A percentile compares a stretch with the other conserved stretches of the same genome.
Conservation (phyloP, 768 basidiomycete species). For the Scleroderma citrinum region DNA sequence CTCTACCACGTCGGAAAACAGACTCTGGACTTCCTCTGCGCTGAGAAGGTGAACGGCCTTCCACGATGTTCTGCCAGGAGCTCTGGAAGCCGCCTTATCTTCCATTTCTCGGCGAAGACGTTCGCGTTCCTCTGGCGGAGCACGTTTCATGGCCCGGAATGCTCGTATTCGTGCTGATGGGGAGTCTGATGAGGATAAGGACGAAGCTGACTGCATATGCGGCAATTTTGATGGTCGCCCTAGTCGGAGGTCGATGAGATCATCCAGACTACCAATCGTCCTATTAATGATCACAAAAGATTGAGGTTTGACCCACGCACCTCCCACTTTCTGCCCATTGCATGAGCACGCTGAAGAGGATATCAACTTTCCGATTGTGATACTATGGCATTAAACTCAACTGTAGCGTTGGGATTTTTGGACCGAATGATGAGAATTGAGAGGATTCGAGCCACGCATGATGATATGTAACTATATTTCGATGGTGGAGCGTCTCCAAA, state of each 20-base stretch:
- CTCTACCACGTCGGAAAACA: slow-evolving; percentile 82
- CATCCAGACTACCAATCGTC: slow-evolving; percentile 54
- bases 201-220: slow-evolving; percentile 33
- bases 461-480: slow-evolving; percentile 93
- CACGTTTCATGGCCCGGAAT: slow-evolving; percentile 64
- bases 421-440: slow-evolving; percentile 86
- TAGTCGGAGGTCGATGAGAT: slow-evolving; percentile 75
- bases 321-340: slow-evolving; percentile 90
- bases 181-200: slow-evolving; percentile 36
- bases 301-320: slow-evolving; percentile 19
- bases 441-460: slow-evolving; percentile 89
- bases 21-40: slow-evolving; percentile 72
- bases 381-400: slow-evolving; percentile 31
- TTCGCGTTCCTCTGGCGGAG: slow-evolving; percentile 58
- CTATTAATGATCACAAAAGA: background rate
- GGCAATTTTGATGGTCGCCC: slow-evolving; percentile 47
- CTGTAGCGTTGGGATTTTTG: slow-evolving; percentile 84
- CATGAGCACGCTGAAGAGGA: slow-evolving; percentile 64
- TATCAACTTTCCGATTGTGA: background rate
- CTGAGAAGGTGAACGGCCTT: slow-evolving; percentile 81
- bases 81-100: slow-evolving; percentile 20
- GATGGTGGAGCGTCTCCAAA: slow-evolving; percentile 81
- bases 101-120: slow-evolving; percentile 51
- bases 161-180: slow-evolving; percentile 71
- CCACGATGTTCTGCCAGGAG: slow-evolving; percentile 34